These are phyloP conservation scores for Groenewaldozyma auringiensis DNA, from an alignment of 1,139 yeast genomes.

Conservation along the genomic window DNA sequence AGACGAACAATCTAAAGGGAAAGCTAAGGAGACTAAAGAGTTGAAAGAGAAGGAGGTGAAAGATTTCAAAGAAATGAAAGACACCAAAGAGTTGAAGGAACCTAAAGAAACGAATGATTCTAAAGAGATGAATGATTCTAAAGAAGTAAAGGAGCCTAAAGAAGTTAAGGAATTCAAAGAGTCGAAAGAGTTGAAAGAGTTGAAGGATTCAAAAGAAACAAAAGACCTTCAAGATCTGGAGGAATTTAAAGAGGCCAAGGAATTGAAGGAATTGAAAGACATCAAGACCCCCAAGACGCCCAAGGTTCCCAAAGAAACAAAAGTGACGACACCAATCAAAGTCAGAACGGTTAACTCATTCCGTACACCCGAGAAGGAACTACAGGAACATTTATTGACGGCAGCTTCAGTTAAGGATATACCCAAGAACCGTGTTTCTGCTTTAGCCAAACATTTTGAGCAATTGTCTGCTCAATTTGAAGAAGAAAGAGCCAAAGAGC, in stretches of 20 bases:
- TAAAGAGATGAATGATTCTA: background rate
- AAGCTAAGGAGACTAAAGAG: too few relatives aligned
- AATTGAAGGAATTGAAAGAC: too few relatives aligned
- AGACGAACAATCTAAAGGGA: slow-evolving; percentile 15
- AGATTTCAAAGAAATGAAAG: slow-evolving; percentile 7
- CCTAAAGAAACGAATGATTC: slow-evolving; percentile 8
- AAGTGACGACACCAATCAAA: background rate
- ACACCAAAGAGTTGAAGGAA: slow-evolving; percentile 12
- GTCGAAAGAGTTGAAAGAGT: background rate
- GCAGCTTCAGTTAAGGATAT: slow-evolving; percentile 1
- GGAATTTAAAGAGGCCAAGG: too few relatives aligned
- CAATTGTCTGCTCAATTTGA: slow-evolving; percentile 81
- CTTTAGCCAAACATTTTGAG: slow-evolving; percentile 54
- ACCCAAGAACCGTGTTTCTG: slow-evolving; percentile 27
- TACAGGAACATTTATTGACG: slow-evolving; percentile 1
- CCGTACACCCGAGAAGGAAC: slow-evolving; percentile 5
- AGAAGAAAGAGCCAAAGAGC: slow-evolving; percentile 74
- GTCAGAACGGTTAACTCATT: background rate
- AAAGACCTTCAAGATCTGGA: too few relatives aligned
- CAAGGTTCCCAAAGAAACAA: too few relatives aligned
- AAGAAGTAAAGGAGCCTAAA: background rate
- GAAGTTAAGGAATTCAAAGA: background rate
- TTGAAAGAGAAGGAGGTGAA: slow-evolving; percentile 10
- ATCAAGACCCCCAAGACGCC: too few relatives aligned
- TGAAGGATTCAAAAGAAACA: too few relatives aligned